Base-by-base conservation (phyloP, 1,139 yeast species). In the Candida glucosophila region DNA sequence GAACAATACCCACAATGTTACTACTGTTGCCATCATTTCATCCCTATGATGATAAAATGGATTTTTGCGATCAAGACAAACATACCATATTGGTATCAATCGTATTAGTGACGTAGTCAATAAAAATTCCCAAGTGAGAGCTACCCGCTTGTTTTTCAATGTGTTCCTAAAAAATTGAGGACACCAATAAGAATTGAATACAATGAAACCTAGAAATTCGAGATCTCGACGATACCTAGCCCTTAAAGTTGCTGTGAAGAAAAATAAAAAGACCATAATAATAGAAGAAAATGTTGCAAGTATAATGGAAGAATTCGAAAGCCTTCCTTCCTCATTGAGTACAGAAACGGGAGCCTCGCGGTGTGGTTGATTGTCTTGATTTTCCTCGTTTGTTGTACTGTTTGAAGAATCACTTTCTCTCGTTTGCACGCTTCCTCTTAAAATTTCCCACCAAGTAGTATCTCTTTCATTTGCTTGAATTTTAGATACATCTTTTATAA, bases 111-210 rank as follows among this genome's bases (percentile, higher is more conserved):
- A 71, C 1, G 81, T 73, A 0, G 86, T 82, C 10, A 77, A 17
- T 12, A 86, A 66, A 41, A 80, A 90, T 31, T 69, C 68, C 83
- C 86, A 78, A 22, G 61, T 53, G 38, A 81, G 75, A 4, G 86
- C 71, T 20, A 61, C 58, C 29, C 78, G 58, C n/a, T 82, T 63
- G 14, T 90, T 90, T 30, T 83, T 67, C 12, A 80, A 52, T 4
- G 81, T 76, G 44, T 85, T 83, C 40, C 95, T 64, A 34, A 76
- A 72, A 26, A 85, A 78, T 48, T 88, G 98, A 0, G 96, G 96
- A n/a, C 80, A 39, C 96, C 96, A 88, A 39, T 72, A 75, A 1
- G 94, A 81, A 46, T 76, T 81, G 17, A 78, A 44, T 1, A 63
- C 30, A 2, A 75, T 34, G 5, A 78, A 46, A 1, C 70, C 55